phyloP scores from a whole-genome alignment of 2,329 filamentous ascomycete genomes.

The Periglandula ipomoeae region DNA sequence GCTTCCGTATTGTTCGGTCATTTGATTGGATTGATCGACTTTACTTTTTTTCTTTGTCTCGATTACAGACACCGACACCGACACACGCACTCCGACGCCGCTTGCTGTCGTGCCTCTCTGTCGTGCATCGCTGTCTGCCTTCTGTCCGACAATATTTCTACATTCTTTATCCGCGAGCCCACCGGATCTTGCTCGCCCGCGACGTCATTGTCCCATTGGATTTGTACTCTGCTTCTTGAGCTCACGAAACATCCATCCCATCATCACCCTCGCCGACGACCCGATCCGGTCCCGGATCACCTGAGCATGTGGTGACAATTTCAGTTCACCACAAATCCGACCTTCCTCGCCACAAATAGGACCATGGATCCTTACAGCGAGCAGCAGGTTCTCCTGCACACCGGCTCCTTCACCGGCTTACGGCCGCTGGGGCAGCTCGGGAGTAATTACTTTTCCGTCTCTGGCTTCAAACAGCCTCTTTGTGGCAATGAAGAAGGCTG shows the following conservation, averaged over 20 bases:
- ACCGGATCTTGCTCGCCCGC: neutral
- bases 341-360: conserved; percentile 6
- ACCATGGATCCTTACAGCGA: conserved; percentile 22
- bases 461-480: conserved; percentile 54
- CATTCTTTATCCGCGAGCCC: neutral
- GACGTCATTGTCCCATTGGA: conserved; percentile 5
- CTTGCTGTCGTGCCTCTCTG: neutral
- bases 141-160: neutral
- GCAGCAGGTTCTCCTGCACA: conserved; percentile 42
- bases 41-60: neutral
- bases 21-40: neutral
- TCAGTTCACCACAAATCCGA: conserved; percentile 12
- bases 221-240: neutral
- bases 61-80: neutral
- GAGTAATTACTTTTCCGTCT: conserved; percentile 49
- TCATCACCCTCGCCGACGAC: conserved; percentile 10
- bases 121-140: neutral
- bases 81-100: neutral
- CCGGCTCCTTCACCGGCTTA: conserved; percentile 54
- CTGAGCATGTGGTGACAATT: conserved; percentile 12
- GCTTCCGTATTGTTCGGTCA: conserved; percentile 1
- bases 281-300: conserved; percentile 7
- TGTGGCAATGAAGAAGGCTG: conserved; percentile 89
- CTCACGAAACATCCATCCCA: neutral
- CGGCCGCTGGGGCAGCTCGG: conserved; percentile 42